These are phyloP conservation scores for Flaveria bidentis DNA, from an alignment of 129 eudicot species.

Conservation along the genomic window DNA sequence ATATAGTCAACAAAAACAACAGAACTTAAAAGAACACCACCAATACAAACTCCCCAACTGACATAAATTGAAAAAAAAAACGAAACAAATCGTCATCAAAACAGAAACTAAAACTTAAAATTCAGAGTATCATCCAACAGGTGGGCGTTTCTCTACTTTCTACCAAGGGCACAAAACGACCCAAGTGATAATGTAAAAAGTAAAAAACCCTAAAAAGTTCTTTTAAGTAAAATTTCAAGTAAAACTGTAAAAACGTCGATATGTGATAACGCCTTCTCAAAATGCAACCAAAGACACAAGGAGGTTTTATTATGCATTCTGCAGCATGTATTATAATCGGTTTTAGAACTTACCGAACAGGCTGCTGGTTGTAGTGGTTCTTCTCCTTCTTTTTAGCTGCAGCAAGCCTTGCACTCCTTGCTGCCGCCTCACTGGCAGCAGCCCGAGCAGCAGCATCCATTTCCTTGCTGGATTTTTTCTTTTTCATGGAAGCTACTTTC, in stretches of 20 bases:
- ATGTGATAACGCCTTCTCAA: constrained; percentile 37
- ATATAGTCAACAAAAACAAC: not conserved
- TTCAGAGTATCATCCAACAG: constrained; percentile 19
- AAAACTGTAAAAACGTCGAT: constrained; percentile 39
- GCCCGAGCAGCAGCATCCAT: constrained; percentile 86
- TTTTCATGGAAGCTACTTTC: constrained; percentile 78
- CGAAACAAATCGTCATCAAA: constrained; percentile 15
- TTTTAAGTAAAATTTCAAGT: constrained; percentile 26
- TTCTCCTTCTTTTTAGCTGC: constrained; percentile 97
- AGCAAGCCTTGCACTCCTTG: constrained; percentile 85
- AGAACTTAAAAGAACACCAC: not conserved
- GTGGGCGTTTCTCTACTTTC: constrained; percentile 38
- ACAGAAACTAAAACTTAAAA: constrained; percentile 29
- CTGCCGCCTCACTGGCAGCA: constrained; percentile 90
- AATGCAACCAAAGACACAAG: constrained; percentile 37
- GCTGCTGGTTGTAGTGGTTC: constrained; percentile 98
- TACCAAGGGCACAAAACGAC: constrained; percentile 21
- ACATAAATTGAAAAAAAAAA: not conserved
- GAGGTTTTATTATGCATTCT: constrained; percentile 49
- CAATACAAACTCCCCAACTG: constrained; percentile 29
- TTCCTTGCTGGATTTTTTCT: constrained; percentile 87
- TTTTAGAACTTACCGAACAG: constrained; percentile 54
- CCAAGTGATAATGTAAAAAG: constrained; percentile 20
- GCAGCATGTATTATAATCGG: constrained; percentile 30
- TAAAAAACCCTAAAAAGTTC: constrained; percentile 25